Evolutionary conservation across 2,329 filamentous ascomycete species (phyloP).

Genomic region (Trichothecium roseum): DNA sequence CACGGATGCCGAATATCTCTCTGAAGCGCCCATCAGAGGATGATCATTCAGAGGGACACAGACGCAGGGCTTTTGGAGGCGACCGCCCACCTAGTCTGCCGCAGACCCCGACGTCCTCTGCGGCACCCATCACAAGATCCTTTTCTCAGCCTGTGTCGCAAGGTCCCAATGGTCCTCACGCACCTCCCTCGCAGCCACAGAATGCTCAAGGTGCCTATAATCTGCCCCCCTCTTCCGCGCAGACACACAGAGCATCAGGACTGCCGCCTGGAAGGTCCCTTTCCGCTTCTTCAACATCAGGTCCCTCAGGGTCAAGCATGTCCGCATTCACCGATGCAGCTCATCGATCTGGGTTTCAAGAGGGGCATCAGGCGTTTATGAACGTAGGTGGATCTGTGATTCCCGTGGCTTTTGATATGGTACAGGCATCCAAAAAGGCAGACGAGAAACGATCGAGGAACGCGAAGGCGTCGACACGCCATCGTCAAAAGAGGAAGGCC

Average conservation of each 20-base stretch:
- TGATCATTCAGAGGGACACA: constrained; percentile 14
- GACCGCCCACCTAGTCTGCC: constrained; percentile 15
- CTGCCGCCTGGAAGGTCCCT: constrained; percentile 1
- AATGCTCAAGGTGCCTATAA: not conserved
- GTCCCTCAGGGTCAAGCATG: not conserved
- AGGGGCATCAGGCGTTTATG: constrained; percentile 28
- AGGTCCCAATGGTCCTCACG: constrained; percentile 12
- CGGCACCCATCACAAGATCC: constrained; percentile 19
- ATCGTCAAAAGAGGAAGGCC: constrained; percentile 72
- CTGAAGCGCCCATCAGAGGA: constrained; percentile 22
- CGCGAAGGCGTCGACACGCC: constrained; percentile 74
- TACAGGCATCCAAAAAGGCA: constrained; percentile 70
- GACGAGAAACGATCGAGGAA: constrained; percentile 82
- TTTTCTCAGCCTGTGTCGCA: constrained; percentile 23
- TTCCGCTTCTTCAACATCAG: constrained; percentile 3
- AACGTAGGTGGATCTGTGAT: constrained; percentile 29
- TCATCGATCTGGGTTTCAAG: constrained; percentile 18
- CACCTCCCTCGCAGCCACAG: constrained; percentile 12
- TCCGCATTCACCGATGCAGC: constrained; percentile 20
- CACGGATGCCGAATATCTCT: constrained; percentile 11
- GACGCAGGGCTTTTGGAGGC: constrained; percentile 12
- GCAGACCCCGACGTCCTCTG: constrained; percentile 9
- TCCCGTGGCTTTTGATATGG: constrained; percentile 63
- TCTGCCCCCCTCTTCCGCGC: no score
- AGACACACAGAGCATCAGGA: no score